Conservation (phyloP, 306 rosid species). For the Medicago ruthenica region DNA sequence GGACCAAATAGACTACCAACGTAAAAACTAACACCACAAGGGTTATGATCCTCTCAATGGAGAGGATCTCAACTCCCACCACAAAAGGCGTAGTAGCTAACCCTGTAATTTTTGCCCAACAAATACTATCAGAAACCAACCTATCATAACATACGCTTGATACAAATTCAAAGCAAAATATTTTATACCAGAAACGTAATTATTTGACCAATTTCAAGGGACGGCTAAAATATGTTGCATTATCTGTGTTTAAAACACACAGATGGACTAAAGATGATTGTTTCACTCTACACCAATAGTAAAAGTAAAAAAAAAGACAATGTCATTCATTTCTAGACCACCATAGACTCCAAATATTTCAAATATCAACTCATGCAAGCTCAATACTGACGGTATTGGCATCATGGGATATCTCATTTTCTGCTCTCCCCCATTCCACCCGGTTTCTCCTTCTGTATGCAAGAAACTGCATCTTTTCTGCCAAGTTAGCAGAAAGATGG, state of each 20-base stretch:
- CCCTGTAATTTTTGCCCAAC: too few species aligned
- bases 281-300: constrained; percentile 56
- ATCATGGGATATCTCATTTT: constrained; percentile 47
- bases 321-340: constrained; percentile 42
- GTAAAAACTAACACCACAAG: too few species aligned
- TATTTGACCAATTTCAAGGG: constrained; percentile 40
- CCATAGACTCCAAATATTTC: constrained; percentile 51
- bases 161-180: constrained; percentile 1
- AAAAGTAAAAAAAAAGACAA: constrained; percentile 46
- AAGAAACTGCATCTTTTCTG: constrained; percentile 56
- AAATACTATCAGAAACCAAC: neutral
- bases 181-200: constrained; percentile 7
- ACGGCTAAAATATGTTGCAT: constrained; percentile 51
- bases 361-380: constrained; percentile 45
- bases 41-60: too few species aligned
- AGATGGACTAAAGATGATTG: constrained; percentile 50
- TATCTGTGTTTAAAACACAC: constrained; percentile 52
- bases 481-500: constrained; percentile 75
- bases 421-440: constrained; percentile 41
- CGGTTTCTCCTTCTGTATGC: constrained; percentile 40
- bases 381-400: constrained; percentile 45
- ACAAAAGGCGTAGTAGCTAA: too few species aligned
- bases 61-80: too few species aligned
- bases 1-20: too few species aligned
- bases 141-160: neutral